Base-by-base conservation (phyloP, 306 rosid species). In the Cicer judaicum region DNA sequence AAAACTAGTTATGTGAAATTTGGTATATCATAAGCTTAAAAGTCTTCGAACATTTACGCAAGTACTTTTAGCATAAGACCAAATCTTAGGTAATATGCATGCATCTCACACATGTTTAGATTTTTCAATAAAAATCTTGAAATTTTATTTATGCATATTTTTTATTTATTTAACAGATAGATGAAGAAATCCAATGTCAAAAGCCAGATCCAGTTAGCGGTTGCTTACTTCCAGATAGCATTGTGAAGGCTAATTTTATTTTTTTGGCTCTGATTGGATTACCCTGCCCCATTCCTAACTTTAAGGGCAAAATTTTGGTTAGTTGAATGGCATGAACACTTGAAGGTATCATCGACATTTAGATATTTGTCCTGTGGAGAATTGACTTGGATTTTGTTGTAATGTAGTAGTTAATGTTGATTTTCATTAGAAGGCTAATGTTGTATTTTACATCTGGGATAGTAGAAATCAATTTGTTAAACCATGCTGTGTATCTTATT, bases 391-490 rank as follows among this genome's bases (percentile, higher is more conserved):
- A 21, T 46, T 53, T 38, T 70, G 56, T 24, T 68, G 14, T 18
- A 24, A 53, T 74, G 7, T 60, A 12, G 50, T 54, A 38, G 21
- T 64, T 47, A 57, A 18, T 56, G 68, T 56, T 67, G 16, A 65
- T 67, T 56, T 72, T 69, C 40, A 6, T 68, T 15, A 36, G 16
- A 55, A 43, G 70, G 53, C 53, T 67, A 73, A 47, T 78, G 8
- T 50, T 43, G 15, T 7, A 13, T 40, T 16, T 66, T 24, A 11
- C 48, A 21, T 43, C 48, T 56, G 46, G 39, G 4, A 72, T 36
- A 44, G 61, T 38, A 46, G 21, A 64, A 72, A 14, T 36, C 10
- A 60, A 42, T 73, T 68, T 77, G 36, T 65, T 59, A 74, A 59
- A 48, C 36, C 38, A 47, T 55, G 70, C 11, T 44, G 3, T 46